phyloP scores from a whole-genome alignment of 108 stramenopile genomes.

The Cyclotella distinguenda region DNA sequence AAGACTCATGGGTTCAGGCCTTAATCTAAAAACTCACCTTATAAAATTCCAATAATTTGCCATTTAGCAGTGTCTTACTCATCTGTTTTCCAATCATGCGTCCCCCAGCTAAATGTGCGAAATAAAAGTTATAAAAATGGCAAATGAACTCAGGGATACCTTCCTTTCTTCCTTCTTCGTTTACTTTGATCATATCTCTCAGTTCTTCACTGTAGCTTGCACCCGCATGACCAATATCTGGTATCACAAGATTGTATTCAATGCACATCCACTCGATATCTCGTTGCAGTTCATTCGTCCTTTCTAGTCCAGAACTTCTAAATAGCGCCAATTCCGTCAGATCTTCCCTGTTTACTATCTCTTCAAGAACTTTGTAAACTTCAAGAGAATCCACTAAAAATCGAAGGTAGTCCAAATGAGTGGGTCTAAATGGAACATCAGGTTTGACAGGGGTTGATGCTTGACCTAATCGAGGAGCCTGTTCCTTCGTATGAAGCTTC shows the following conservation, averaged over 20 bases:
- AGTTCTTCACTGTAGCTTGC: conserved; percentile 60
- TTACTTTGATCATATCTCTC: conserved; percentile 40
- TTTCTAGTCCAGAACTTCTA: conserved; percentile 85
- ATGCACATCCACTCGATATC: conserved; percentile 87
- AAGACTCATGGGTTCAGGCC: background rate
- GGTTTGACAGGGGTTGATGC: conserved; percentile 47
- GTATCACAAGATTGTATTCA: conserved; percentile 54
- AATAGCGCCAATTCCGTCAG: conserved; percentile 53
- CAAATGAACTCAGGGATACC: conserved; percentile 88
- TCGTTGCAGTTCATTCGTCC: conserved; percentile 63
- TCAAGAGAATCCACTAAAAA: conserved; percentile 83
- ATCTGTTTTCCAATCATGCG: conserved; percentile 94
- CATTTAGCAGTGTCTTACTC: conserved; percentile 74
- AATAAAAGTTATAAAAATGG: conserved; percentile 95
- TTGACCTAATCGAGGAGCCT: conserved; percentile 89
- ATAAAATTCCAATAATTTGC: conserved; percentile 87
- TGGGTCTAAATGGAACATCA: conserved; percentile 57
- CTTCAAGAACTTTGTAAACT: conserved; percentile 83
- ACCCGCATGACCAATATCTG: conserved; percentile 58
- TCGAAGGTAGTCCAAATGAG: conserved; percentile 68
- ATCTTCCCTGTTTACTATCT: conserved; percentile 59
- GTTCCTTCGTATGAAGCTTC: conserved; percentile 86
- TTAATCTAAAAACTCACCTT: conserved; percentile 54
- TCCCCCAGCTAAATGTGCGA: conserved; percentile 91
- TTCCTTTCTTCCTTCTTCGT: conserved; percentile 35